Conservation (phyloP, 2,329 filamentous ascomycete species). For the Fusarium sp. region DNA sequence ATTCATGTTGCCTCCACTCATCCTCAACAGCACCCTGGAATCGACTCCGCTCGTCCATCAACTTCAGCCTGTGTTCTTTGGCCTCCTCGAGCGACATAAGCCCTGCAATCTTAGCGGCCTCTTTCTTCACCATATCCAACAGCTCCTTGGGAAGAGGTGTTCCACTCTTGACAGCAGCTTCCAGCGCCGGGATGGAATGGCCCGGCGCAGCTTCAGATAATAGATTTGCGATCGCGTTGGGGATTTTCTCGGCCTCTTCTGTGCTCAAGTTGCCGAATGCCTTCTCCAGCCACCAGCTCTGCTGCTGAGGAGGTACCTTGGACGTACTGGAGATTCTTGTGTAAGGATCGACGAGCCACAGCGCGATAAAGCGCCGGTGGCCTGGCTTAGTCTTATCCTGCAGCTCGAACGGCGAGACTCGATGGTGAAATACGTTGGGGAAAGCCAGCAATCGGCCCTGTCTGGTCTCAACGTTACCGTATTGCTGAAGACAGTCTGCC, state of each 20-base stretch:
- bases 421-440: slow-evolving; percentile 42
- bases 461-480: slow-evolving; percentile 39
- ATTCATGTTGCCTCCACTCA: not conserved
- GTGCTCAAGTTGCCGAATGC: slow-evolving; percentile 10
- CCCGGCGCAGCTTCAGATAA: not conserved
- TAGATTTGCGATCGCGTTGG: slow-evolving; percentile 6
- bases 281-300: slow-evolving; percentile 49
- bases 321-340: slow-evolving; percentile 53
- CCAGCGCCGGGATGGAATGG: not conserved
- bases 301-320: slow-evolving; percentile 53
- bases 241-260: not conserved
- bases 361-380: slow-evolving; percentile 64
- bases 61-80: slow-evolving; percentile 25
- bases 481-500: slow-evolving; percentile 21
- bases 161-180: not conserved
- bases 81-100: slow-evolving; percentile 38
- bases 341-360: slow-evolving; percentile 67
- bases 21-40: not conserved
- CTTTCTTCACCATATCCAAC: slow-evolving; percentile 14
- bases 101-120: not conserved
- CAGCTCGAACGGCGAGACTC: slow-evolving; percentile 58
- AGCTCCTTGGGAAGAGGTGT: slow-evolving; percentile 24
- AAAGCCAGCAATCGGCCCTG: slow-evolving; percentile 37
- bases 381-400: slow-evolving; percentile 62
- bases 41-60: slow-evolving; percentile 25